Evolutionary conservation across 441 rosid genomes (phyloP), one percentile per base, ranked within the genome.

Genomic region (Pelargonium fulgidum): DNA sequence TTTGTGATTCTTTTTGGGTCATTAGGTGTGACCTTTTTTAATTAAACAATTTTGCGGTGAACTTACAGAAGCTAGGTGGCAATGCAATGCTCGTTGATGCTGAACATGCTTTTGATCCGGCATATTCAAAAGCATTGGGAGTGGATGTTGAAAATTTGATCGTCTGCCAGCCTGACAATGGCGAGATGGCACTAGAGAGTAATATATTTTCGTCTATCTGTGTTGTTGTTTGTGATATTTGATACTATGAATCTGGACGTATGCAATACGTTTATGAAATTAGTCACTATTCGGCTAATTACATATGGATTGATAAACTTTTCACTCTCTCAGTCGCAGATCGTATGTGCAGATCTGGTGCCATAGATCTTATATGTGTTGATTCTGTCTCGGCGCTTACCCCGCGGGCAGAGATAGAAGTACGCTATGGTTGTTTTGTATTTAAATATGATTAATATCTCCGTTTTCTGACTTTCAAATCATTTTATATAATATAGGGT

Each of bases 341-440:
- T 81, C 97, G 98, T 68, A 91, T 91, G 97, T 91, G 98, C 85
- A 86, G 98, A 73, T 93, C 96, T 63, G 96, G 94, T 74, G 98
- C 97, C 0, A 76, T 93, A 66, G 97, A 93, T 80, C 96, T 93
- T 68, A 89, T 93, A 16, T 93, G 98, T 61, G 84, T 90, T 77
- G 98, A 93, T 82, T 93, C 96, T 45, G 98, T 93, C 72, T 93
- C 97, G 36, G 98, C 98, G 74, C 92, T 93, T 65, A 93, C 97
- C 72, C 98, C 98, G 70, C 84, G 96, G 73, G 98, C 98, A n/a
- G 98, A 93, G 81, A 93, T 93, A 69, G 98, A 93, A 88, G 98
- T 93, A 79, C 68, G 80, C 42, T 63, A 33, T 36, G 24, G 12
- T 68, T 24, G 66, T 64, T 67, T 20, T 52, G 17, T 67, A 19